Evolutionary conservation across 352 stramenopile species (phyloP).

Genomic region (Phytophthora rubi): DNA sequence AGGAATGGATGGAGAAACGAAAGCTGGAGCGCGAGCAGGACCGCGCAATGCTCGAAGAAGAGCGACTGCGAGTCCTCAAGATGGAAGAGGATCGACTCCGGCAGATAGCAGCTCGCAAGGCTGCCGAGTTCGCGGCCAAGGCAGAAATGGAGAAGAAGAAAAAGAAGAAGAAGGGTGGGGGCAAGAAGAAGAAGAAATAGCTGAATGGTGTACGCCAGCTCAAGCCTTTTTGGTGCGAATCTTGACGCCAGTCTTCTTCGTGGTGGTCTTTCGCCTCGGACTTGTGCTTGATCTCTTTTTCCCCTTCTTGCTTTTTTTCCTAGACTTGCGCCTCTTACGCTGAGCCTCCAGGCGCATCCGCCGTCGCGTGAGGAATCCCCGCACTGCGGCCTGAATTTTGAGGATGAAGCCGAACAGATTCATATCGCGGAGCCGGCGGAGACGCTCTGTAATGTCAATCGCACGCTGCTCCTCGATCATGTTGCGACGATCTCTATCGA

Average conservation of each 20-base stretch:
- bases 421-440: slow-evolving; percentile 41
- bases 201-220: slow-evolving; percentile 1
- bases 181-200: slow-evolving; percentile 71
- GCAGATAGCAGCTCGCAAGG: slow-evolving; percentile 72
- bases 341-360: slow-evolving; percentile 40
- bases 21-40: slow-evolving; percentile 63
- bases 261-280: slow-evolving; percentile 17
- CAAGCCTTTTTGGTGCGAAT: slow-evolving; percentile 21
- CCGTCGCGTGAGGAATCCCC: slow-evolving; percentile 63
- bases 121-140: slow-evolving; percentile 72
- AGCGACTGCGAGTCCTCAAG: slow-evolving; percentile 60
- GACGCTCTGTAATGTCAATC: slow-evolving; percentile 39
- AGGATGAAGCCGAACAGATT: slow-evolving; percentile 59
- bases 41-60: slow-evolving; percentile 49
- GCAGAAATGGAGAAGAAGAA: slow-evolving; percentile 86
- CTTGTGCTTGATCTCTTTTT: slow-evolving; percentile 32
- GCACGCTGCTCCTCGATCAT: slow-evolving; percentile 56
- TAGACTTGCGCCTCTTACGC: slow-evolving; percentile 29
- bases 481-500: slow-evolving; percentile 62
- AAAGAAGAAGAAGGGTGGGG: slow-evolving; percentile 70
- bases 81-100: slow-evolving; percentile 71
- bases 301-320: slow-evolving; percentile 41
- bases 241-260: slow-evolving; percentile 25
- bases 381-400: slow-evolving; percentile 64
- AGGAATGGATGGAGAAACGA: slow-evolving; percentile 80